Evolutionary conservation across 768 basidiomycete genomes (phyloP).

Genomic region (Xerocomellus chrysenteron): DNA sequence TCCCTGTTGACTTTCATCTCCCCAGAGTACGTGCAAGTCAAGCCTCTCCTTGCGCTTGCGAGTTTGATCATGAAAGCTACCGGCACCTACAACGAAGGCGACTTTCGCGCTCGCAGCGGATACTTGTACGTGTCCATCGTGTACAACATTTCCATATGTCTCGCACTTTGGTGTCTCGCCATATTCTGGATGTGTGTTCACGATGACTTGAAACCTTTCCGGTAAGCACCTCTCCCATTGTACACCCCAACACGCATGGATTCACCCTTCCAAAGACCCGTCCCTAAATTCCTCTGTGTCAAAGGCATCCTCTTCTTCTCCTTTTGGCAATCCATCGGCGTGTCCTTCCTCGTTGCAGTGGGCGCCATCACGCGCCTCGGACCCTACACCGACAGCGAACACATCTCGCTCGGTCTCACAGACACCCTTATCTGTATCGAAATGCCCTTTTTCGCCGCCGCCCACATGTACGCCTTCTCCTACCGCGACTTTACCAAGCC

Average conservation of each 20-base stretch:
- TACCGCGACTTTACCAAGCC: conserved; percentile 73
- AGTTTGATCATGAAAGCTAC: conserved; percentile 85
- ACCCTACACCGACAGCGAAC: conserved; percentile 82
- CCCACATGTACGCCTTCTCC: conserved; percentile 94
- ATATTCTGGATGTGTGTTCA: conserved; percentile 96
- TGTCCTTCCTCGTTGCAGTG: conserved; percentile 87
- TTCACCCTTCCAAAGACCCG: conserved; percentile 51
- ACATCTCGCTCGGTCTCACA: conserved; percentile 87
- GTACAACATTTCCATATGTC: conserved; percentile 80
- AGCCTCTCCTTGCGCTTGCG: conserved; percentile 81
- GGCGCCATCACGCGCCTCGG: conserved; percentile 76
- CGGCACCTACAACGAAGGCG: conserved; percentile 88
- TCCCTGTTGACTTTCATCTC: background rate
- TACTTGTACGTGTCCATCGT: conserved; percentile 89
- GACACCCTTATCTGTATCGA: conserved; percentile 93
- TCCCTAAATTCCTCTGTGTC: conserved; percentile 97
- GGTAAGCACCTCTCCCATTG: conserved; percentile 41
- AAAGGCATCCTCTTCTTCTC: conserved; percentile 98
- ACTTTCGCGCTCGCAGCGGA: conserved; percentile 79
- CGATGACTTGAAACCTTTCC: conserved; percentile 85
- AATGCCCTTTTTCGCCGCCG: conserved; percentile 96
- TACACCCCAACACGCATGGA: background rate
- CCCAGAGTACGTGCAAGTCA: conserved; percentile 95
- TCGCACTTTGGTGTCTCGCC: conserved; percentile 85
- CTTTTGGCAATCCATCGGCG: conserved; percentile 91